These are phyloP conservation scores for Agastache rugosa DNA, from an alignment of 257 asterid species.

Conservation along the genomic window DNA sequence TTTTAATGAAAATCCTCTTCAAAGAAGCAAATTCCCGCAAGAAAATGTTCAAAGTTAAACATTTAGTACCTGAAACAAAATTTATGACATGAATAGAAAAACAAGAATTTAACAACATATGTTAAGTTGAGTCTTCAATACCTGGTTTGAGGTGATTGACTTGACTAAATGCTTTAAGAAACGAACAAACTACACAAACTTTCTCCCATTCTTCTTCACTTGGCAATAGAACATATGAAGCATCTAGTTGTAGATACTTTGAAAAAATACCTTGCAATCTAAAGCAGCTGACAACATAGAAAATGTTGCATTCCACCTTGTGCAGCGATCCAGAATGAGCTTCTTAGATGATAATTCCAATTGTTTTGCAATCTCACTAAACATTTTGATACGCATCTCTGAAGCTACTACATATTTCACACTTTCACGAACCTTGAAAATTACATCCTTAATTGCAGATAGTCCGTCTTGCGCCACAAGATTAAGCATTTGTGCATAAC, in stretches of 20 bases:
- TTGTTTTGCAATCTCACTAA: not conserved
- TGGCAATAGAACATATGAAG: not conserved
- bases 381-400: not conserved
- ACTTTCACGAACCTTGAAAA: slow-evolving; percentile 5
- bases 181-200: not conserved
- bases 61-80: not conserved
- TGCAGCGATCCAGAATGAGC: slow-evolving; percentile 1
- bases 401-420: not conserved
- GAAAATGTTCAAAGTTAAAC: not conserved
- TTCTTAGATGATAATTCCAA: not conserved
- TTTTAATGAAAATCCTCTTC: not conserved
- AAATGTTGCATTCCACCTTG: not conserved
- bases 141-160: not conserved
- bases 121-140: not conserved
- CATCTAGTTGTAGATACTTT: not conserved
- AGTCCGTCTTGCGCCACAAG: not conserved
- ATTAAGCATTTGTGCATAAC: not conserved
- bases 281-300: slow-evolving; percentile 4
- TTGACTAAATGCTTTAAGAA: not conserved
- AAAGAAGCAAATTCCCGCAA: not conserved
- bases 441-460: not conserved
- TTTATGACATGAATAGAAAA: not conserved
- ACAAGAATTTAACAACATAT: not conserved
- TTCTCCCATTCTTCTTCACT: not conserved
- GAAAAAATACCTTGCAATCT: not conserved